Conservation (phyloP, 352 stramenopile species). For the Phytophthora chlamydospora region DNA sequence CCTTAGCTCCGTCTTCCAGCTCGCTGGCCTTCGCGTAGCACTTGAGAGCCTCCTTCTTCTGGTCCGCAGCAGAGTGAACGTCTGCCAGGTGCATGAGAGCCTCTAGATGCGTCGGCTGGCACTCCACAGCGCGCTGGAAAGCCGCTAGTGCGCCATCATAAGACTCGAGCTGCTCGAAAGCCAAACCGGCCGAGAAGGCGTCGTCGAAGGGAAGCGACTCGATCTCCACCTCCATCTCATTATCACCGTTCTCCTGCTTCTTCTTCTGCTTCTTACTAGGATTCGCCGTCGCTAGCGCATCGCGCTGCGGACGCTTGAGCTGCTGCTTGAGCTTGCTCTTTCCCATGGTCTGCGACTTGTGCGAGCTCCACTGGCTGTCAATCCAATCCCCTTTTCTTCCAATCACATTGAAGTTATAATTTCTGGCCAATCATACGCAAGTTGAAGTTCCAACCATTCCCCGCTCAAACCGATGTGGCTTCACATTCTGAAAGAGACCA, state of each 20-base stretch:
- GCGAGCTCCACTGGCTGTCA: neutral
- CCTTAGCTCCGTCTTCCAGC: constrained; percentile 31
- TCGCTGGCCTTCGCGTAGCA: constrained; percentile 48
- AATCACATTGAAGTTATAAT: neutral
- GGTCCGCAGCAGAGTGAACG: constrained; percentile 41
- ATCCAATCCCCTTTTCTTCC: neutral
- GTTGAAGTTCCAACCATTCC: neutral
- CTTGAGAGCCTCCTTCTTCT: constrained; percentile 39
- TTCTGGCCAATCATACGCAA: neutral
- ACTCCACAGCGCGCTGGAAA: constrained; percentile 47
- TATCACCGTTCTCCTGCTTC: constrained; percentile 31
- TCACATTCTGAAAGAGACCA: constrained; percentile 6
- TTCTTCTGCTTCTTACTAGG: constrained; percentile 40
- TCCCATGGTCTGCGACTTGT: constrained; percentile 29
- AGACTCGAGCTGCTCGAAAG: constrained; percentile 67
- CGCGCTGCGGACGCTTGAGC: constrained; percentile 45
- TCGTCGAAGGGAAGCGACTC: constrained; percentile 61
- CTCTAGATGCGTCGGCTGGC: constrained; percentile 49
- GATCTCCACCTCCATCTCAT: constrained; percentile 47
- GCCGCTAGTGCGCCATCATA: constrained; percentile 53
- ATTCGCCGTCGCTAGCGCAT: constrained; percentile 4
- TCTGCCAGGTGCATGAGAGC: constrained; percentile 59
- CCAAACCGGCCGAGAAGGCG: constrained; percentile 62
- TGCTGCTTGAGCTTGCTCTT: constrained; percentile 50
- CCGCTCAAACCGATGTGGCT: no score